Percentiles rank a stretch among this genome's conserved stretches.
Conservation (phyloP, 345 rosid species). For the Passiflora organensis region DNA sequence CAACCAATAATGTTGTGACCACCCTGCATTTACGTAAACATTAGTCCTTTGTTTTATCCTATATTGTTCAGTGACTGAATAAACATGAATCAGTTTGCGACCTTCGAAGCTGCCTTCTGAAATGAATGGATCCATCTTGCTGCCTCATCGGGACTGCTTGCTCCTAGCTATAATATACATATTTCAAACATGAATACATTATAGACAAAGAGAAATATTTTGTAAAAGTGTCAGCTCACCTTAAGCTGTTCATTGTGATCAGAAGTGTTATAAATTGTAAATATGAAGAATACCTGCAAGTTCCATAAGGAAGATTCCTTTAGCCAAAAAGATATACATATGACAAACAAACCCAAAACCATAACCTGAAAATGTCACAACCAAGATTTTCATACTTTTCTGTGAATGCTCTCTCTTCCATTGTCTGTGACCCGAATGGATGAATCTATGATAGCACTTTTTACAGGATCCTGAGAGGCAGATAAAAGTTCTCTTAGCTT, state of each 20-base stretch:
- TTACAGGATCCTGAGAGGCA: conserved; percentile 51
- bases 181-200: conserved; percentile 17
- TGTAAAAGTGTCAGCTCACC: conserved; percentile 44
- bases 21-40: conserved; percentile 45
- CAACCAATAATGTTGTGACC: conserved; percentile 39
- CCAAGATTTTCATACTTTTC: conserved; percentile 53
- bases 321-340: too few relatives aligned
- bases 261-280: conserved; percentile 78
- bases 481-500: not conserved
- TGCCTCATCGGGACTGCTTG: conserved; percentile 93
- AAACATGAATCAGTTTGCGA: conserved; percentile 18
- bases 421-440: conserved; percentile 88
- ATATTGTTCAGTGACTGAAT: not conserved
- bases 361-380: not conserved
- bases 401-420: conserved; percentile 88
- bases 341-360: not conserved
- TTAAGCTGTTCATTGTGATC: conserved; percentile 90
- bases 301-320: conserved; percentile 12
- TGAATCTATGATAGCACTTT: conserved; percentile 78
- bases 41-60: conserved; percentile 16
- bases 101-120: conserved; percentile 80
- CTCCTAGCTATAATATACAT: conserved; percentile 63
- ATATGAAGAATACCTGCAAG: conserved; percentile 78
- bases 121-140: conserved; percentile 88
- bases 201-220: conserved; percentile 7